Evolutionary conservation across 768 basidiomycete genomes (phyloP).

Genomic region (Boletales sp.): DNA sequence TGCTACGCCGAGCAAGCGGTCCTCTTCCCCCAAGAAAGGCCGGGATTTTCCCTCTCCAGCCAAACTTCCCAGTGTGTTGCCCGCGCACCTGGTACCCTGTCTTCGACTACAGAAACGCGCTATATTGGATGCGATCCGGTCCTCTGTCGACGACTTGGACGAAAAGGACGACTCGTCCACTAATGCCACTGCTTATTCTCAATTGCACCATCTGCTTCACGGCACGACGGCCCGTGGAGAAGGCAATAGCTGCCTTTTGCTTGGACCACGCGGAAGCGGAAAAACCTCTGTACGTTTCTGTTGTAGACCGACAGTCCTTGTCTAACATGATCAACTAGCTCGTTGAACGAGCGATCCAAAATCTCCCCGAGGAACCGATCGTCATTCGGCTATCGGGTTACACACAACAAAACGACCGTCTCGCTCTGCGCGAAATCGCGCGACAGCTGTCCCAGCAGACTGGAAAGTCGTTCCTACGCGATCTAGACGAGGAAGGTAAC

Average conservation of each 20-base stretch:
- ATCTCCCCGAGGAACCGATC: constrained; percentile 52
- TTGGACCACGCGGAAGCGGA: constrained; percentile 84
- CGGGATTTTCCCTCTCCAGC: constrained; percentile 6
- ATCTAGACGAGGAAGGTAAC: constrained; percentile 26
- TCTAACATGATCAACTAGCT: constrained; percentile 40
- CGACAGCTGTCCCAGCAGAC: constrained; percentile 79
- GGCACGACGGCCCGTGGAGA: constrained; percentile 81
- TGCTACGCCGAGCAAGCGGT: constrained; percentile 15
- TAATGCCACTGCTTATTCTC: constrained; percentile 50
- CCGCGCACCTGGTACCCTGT: constrained; percentile 41
- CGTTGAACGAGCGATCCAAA: constrained; percentile 52
- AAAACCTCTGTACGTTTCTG: constrained; percentile 61
- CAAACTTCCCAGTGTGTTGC: constrained; percentile 30
- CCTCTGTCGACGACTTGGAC: constrained; percentile 21
- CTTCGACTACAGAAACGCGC: constrained; percentile 57
- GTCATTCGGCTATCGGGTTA: constrained; percentile 82
- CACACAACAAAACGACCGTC: constrained; percentile 77
- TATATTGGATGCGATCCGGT: constrained; percentile 46
- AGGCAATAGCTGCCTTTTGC: constrained; percentile 88
- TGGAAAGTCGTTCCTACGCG: constrained; percentile 50
- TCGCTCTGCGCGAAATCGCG: constrained; percentile 92
- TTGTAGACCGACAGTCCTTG: not conserved
- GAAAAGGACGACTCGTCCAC: constrained; percentile 38
- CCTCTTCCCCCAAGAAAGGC: constrained; percentile 15
- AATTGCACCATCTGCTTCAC: constrained; percentile 59